Percentiles rank a stretch among this genome's conserved stretches.
phyloP scores from a whole-genome alignment of 2,329 filamentous ascomycete genomes.

The Fusarium nelsonii region DNA sequence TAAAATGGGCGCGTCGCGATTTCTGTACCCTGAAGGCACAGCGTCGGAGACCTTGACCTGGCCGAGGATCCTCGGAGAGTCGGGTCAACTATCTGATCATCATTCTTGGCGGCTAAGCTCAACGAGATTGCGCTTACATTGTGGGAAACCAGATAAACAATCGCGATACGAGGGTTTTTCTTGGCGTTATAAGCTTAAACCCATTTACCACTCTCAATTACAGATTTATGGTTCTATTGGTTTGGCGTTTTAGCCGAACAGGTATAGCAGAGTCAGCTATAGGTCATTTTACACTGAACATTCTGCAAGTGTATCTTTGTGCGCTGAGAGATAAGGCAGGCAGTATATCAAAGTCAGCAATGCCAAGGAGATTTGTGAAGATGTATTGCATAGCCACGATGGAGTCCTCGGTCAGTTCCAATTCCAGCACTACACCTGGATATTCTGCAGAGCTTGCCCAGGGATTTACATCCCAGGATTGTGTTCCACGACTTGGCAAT shows the following conservation, averaged over 20 bases:
- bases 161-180: conserved; percentile 12
- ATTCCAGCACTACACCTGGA: not conserved
- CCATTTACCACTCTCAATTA: not conserved
- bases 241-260: not conserved
- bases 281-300: not conserved
- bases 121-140: not conserved
- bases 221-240: not conserved
- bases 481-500: no score
- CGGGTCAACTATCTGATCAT: not conserved
- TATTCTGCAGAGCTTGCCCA: not conserved
- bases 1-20: conserved; percentile 3
- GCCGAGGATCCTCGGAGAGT: conserved; percentile 4
- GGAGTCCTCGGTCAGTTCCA: conserved; percentile 8
- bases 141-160: not conserved
- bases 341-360: not conserved
- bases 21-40: conserved; percentile 24
- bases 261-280: not conserved
- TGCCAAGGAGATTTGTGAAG: not conserved
- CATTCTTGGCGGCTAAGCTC: not conserved
- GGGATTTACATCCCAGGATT: not conserved
- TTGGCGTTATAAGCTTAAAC: conserved; percentile 29
- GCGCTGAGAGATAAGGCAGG: not conserved
- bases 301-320: not conserved
- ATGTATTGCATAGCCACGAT: not conserved
- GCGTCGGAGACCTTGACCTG: not conserved